Evolutionary conservation across 805 yeast genomes (phyloP), one percentile per base, ranked within the genome.

Genomic region (Saccharomycopsis capsularis): DNA sequence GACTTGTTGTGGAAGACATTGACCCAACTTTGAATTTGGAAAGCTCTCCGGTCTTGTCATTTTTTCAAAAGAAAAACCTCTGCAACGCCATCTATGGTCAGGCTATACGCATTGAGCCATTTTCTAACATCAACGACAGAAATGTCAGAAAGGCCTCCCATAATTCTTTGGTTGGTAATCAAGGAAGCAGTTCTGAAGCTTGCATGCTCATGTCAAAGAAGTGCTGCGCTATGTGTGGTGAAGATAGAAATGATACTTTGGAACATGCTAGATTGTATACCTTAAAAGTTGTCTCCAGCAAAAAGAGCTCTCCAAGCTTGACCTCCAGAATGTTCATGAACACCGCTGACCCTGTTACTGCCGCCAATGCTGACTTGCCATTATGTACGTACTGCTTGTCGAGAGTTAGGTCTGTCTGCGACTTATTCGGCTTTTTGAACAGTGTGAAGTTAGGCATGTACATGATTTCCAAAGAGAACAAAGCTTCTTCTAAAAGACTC

Each of bases 221-320:
- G 1, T 78, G 88, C 3, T 90, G 98, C 66, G 71, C 88, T 3
- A 68, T 90, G 37, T 90, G 97, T 68, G 90, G 88, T 4, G 96
- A 89, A 63, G 62, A 66, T 15, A 73, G 95, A 52, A 73, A 74
- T 58, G 86, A 81, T 58, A 73, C 77, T 48, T 69, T 85, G 54
- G 84, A 81, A 55, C 88, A 85, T 64, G 81, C 90, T 2, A 75
- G 97, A 54, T 65, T 86, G 55, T 84, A 88, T 62, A 73, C 75
- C 43, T 67, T 89, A 60, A 80, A 79, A 54, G 66, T 75, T 45
- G 63, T 70, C 57, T 57, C 65, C 7, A 11, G 55, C 58, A 13
- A 59, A 56, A 22, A 61, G 24, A 13, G 11, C 5, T 24, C n/a
- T 18, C 30, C 21, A 38, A 30, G 35, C 11, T 27, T 40, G n/a